phyloP scores from a whole-genome alignment of 176 grass and related monocot genomes.

The Oryza nivara region DNA sequence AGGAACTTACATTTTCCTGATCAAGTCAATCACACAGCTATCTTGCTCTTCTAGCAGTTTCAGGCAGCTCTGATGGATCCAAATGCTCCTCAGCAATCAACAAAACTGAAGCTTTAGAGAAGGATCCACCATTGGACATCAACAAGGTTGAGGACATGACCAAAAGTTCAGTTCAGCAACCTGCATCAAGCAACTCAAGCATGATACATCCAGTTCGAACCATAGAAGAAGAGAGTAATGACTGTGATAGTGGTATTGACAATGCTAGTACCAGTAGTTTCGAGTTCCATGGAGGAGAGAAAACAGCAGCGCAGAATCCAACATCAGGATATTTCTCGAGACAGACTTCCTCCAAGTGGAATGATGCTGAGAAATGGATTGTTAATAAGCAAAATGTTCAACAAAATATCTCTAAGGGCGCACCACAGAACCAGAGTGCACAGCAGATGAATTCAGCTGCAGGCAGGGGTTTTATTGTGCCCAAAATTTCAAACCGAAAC shows the following conservation, averaged over 20 bases:
- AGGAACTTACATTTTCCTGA: not conserved
- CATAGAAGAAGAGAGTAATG: constrained; percentile 67
- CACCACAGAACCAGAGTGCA: constrained; percentile 32
- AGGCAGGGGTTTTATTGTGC: constrained; percentile 33
- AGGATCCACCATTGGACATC: constrained; percentile 27
- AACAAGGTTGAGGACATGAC: constrained; percentile 43
- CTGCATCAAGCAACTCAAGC: constrained; percentile 58
- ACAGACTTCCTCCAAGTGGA: constrained; percentile 85
- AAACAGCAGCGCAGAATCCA: constrained; percentile 44
- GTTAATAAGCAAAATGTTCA: constrained; percentile 71
- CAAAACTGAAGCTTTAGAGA: constrained; percentile 30
- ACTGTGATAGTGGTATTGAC: constrained; percentile 64
- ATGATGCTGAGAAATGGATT: constrained; percentile 98
- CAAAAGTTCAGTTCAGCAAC: constrained; percentile 49
- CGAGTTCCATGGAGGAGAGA: constrained; percentile 79
- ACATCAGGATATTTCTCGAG: constrained; percentile 53
- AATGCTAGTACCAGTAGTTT: constrained; percentile 67
- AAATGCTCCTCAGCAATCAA: constrained; percentile 41
- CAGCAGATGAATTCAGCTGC: constrained; percentile 42
- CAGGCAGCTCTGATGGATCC: constrained; percentile 61
- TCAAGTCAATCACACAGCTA: constrained; percentile 18
- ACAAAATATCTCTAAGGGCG: constrained; percentile 35
- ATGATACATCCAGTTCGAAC: constrained; percentile 77
- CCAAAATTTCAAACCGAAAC: constrained; percentile 39
- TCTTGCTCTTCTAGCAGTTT: constrained; percentile 35